Base-by-base conservation (phyloP, 805 yeast genomes). In the Debaryomyces prosopidis region DNA sequence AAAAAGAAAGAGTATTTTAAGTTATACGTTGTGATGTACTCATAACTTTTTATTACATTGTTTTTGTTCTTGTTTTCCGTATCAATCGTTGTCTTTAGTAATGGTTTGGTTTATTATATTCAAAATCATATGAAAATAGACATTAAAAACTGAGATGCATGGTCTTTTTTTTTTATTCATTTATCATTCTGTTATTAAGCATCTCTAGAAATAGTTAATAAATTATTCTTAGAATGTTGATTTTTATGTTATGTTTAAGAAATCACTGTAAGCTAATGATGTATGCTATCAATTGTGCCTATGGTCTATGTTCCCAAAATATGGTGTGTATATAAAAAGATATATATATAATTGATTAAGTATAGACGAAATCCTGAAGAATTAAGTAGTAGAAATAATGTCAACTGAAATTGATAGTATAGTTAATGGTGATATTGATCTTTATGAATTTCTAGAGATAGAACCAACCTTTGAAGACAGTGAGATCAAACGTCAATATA, bases 401-500 rank as follows among this genome's bases (percentile, higher is more conserved):
- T 16, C 37, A 5, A 34, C 16, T 23, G 41, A 38, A 26, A 26
- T 38, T 3, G 34, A 15, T 7, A 28, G 18, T 14, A 51, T 57
- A 17, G 50, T 59, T 15, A 51, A 59, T 28, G 68, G 65, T 8
- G 54, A 54, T 17, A 34, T 65, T 10, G 67, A 67, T 38, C 48
- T 66, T 31, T 68, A 66, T 40, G 54, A 55, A 19, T 59, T 55
- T 36, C 48, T 68, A 1, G 60, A 50, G 16, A 54, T 68, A 2
- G 38, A 47, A 0, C 55, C 59, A 1, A 48, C 49, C 8, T 66
- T 71, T 9, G 33, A 58, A 5, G 31, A 28, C 3, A 42, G 45
- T 3, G 64, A 59, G 10, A 66, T 72, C 18, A 51, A 61, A 34
- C 44, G 58, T 5, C 60, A 59, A 39, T 72, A 68, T 51, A 57